These are phyloP conservation scores for Debaryomyces robertsiae DNA, from an alignment of 1,139 yeast genomes.

Conservation along the genomic window DNA sequence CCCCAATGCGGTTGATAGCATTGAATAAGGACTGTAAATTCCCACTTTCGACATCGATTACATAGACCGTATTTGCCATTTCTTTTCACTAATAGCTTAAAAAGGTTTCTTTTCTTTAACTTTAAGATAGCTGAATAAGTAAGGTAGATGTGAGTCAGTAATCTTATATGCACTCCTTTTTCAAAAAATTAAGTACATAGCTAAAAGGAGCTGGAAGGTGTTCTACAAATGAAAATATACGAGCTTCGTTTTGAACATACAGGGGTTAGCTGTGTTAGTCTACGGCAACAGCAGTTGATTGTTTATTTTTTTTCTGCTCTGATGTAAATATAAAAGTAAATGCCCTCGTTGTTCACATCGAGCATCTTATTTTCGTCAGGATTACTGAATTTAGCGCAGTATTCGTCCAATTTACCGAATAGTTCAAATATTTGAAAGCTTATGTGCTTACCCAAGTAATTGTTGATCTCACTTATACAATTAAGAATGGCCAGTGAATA, in stretches of 20 bases:
- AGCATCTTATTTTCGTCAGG: constrained; percentile 19
- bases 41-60: constrained; percentile 95
- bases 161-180: constrained; percentile 6
- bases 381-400: constrained; percentile 22
- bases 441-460: constrained; percentile 33
- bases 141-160: constrained; percentile 3
- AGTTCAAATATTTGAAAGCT: constrained; percentile 37
- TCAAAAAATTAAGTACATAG: too few species aligned
- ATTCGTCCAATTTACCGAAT: constrained; percentile 36
- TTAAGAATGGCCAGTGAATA: constrained; percentile 35
- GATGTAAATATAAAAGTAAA: constrained; percentile 36
- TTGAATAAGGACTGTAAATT: constrained; percentile 86
- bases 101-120: too few species aligned
- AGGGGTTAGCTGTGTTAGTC: not conserved
- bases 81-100: not conserved
- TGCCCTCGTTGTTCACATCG: constrained; percentile 19
- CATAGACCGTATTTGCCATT: constrained; percentile 53
- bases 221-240: not conserved
- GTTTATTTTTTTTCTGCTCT: constrained; percentile 28
- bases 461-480: constrained; percentile 35
- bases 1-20: constrained; percentile 77
- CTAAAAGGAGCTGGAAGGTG: too few species aligned
- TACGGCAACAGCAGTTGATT: too few species aligned
- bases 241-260: not conserved
- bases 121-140: too few species aligned